These are phyloP conservation scores for Apiospora pterosperma DNA, from an alignment of 2,329 filamentous ascomycete genomes.

Conservation along the genomic window DNA sequence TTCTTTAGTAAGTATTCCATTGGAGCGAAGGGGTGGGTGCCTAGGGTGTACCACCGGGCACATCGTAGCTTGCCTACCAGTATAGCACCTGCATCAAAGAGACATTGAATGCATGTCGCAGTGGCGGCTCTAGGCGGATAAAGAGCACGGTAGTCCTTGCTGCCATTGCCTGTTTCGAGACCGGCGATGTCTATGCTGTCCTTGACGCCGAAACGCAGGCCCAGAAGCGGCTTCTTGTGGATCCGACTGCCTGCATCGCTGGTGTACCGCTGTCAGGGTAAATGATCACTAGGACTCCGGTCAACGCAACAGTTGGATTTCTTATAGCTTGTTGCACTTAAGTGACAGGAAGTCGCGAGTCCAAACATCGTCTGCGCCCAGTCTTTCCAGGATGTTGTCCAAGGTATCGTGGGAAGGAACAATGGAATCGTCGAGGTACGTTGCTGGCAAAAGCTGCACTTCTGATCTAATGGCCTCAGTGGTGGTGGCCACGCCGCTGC, in stretches of 20 bases:
- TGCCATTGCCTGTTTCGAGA: constrained; percentile 14
- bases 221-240: constrained; percentile 6
- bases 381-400: background rate
- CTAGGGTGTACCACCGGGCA: constrained; percentile 14
- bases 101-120: constrained; percentile 9
- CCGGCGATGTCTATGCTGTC: constrained; percentile 16
- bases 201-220: constrained; percentile 17
- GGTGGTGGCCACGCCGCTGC: background rate
- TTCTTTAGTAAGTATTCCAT: background rate
- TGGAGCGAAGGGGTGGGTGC: background rate
- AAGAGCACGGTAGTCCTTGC: constrained; percentile 11
- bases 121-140: constrained; percentile 7
- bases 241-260: background rate
- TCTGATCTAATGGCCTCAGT: background rate
- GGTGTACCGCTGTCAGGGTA: background rate
- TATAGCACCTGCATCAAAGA: constrained; percentile 16
- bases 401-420: background rate
- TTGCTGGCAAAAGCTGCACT: background rate
- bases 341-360: background rate
- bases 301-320: background rate
- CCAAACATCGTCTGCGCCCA: background rate
- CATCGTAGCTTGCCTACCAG: constrained; percentile 18
- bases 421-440: background rate
- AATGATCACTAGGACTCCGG: background rate
- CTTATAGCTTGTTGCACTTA: background rate